Percentiles rank a stretch among this genome's conserved stretches.
phyloP scores from a whole-genome alignment of 441 rosid species.

The Erysimum pusillum region DNA sequence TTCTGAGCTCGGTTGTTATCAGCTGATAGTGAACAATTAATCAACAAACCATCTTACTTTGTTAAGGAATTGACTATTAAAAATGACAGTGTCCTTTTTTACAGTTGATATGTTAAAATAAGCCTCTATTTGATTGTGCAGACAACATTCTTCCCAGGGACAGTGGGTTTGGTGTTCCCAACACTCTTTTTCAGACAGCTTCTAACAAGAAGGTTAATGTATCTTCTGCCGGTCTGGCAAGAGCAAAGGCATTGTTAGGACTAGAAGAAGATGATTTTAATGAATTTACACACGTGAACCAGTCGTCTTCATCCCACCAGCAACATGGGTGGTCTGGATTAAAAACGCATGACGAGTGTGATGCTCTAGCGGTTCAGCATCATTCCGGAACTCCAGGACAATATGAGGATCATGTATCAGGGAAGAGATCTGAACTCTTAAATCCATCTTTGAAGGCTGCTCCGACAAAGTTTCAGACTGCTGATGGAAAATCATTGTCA shows the following conservation, averaged over 20 bases:
- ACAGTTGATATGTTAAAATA: conserved; percentile 24
- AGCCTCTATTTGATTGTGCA: conserved; percentile 28
- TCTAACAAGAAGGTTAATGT: conserved; percentile 76
- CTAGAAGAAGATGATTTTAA: conserved; percentile 56
- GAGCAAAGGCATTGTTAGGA: conserved; percentile 83
- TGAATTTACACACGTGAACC: conserved; percentile 51
- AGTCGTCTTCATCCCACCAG: conserved; percentile 38
- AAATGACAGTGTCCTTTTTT: background rate
- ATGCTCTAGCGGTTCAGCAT: conserved; percentile 45
- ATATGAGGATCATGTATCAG: conserved; percentile 45
- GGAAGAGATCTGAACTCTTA: conserved; percentile 45
- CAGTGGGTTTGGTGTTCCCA: conserved; percentile 45
- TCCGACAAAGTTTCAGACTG: conserved; percentile 84
- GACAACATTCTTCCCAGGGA: conserved; percentile 37
- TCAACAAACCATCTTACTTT: conserved; percentile 16
- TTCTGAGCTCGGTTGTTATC: background rate
- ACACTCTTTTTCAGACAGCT: conserved; percentile 77
- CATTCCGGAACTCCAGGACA: conserved; percentile 45
- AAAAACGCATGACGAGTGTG: conserved; percentile 29
- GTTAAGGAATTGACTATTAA: background rate
- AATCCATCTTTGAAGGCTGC: conserved; percentile 58
- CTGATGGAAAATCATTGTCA: conserved; percentile 87
- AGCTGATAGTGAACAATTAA: conserved; percentile 3
- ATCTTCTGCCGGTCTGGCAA: conserved; percentile 73
- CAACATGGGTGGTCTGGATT: conserved; percentile 38